A percentile compares a stretch with the other conserved stretches of the same genome.
These are phyloP conservation scores for Cordyceps tenuipes DNA, from an alignment of 2,329 filamentous ascomycete species.

Conservation along the genomic window DNA sequence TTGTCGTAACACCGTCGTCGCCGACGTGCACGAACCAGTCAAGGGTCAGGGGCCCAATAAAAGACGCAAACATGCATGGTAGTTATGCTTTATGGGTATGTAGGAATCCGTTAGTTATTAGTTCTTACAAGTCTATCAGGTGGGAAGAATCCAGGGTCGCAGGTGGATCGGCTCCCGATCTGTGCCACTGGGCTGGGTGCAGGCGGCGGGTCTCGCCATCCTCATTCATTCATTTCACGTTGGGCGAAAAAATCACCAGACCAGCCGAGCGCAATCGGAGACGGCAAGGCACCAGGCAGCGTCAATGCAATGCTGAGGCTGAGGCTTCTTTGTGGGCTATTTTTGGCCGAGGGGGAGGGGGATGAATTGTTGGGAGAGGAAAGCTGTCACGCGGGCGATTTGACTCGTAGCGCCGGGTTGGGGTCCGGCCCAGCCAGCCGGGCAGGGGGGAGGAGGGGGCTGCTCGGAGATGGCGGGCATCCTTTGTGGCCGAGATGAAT, in stretches of 20 bases:
- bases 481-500: not conserved
- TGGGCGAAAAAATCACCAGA: not conserved
- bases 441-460: too few relatives aligned
- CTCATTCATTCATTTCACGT: not conserved
- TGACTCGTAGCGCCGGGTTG: constrained; percentile 1
- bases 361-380: not conserved
- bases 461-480: not conserved
- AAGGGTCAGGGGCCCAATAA: not conserved
- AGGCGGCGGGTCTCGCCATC: constrained; percentile 6
- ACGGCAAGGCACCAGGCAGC: not conserved
- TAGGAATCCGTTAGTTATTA: not conserved
- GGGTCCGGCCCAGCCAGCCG: not conserved
- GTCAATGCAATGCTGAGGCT: not conserved
- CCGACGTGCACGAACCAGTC: constrained; percentile 1
- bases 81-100: not conserved
- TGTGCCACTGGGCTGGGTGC: too few relatives aligned
- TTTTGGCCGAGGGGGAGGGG: not conserved
- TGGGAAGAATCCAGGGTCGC: not conserved
- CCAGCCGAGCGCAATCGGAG: not conserved
- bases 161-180: not conserved
- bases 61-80: not conserved
- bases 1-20: constrained; percentile 5
- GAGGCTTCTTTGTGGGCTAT: not conserved
- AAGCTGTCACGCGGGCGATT: not conserved
- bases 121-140: not conserved